phyloP scores from a whole-genome alignment of 768 basidiomycete species.

The Kwoniella heveanensis region DNA sequence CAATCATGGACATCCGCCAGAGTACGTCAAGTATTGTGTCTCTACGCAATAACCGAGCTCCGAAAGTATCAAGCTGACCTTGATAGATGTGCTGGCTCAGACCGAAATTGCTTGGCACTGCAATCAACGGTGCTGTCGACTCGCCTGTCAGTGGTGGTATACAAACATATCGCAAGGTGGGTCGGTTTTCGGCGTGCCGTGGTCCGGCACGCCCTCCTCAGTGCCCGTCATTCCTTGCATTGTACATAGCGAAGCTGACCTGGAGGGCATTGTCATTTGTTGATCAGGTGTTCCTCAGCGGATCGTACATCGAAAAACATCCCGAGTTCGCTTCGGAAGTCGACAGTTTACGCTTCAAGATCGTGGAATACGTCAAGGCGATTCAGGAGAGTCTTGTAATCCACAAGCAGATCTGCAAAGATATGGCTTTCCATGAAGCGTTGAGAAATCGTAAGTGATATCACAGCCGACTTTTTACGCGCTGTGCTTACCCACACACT shows the following conservation, averaged over 20 bases:
- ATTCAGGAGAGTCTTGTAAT: constrained; percentile 82
- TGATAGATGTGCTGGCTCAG: background rate
- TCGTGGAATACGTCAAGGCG: constrained; percentile 67
- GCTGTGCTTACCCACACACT: background rate
- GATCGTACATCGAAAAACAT: constrained; percentile 68
- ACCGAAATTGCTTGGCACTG: constrained; percentile 74
- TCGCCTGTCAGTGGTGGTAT: constrained; percentile 76
- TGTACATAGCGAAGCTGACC: too few relatives aligned
- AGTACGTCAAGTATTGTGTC: constrained; percentile 25
- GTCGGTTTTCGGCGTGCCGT: constrained; percentile 10
- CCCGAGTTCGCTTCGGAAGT: constrained; percentile 72
- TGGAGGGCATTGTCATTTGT: background rate
- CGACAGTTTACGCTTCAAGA: constrained; percentile 69
- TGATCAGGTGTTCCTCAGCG: constrained; percentile 65
- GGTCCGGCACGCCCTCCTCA: too few relatives aligned
- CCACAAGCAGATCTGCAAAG: constrained; percentile 82
- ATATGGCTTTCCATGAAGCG: constrained; percentile 88
- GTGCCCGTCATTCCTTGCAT: background rate
- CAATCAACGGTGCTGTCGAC: constrained; percentile 83
- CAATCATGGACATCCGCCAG: constrained; percentile 23
- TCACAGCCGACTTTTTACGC: background rate
- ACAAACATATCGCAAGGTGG: constrained; percentile 67
- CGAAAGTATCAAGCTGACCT: constrained; percentile 12
- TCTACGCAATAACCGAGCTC: too few relatives aligned
- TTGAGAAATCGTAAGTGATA: constrained; percentile 62